These are phyloP conservation scores for Exophiala phaeomuriformis DNA, from an alignment of 2,329 filamentous ascomycete genomes.

Conservation along the genomic window DNA sequence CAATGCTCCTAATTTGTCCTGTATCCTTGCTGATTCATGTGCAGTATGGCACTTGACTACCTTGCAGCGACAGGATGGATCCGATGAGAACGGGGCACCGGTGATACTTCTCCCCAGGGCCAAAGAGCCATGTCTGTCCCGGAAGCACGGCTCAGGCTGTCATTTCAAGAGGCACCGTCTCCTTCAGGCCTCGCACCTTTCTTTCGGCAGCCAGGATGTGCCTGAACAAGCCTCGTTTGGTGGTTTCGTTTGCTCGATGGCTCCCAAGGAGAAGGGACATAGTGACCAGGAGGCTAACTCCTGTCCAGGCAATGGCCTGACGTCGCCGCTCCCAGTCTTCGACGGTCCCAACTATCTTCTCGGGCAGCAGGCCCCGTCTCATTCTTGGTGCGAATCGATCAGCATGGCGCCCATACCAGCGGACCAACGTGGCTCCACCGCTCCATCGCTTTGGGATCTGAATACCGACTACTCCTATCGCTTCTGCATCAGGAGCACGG, in stretches of 20 bases:
- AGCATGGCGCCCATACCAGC: not conserved
- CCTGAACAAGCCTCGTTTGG: not conserved
- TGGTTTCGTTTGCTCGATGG: not conserved
- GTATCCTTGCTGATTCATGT: not conserved
- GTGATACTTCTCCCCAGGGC: too few species aligned
- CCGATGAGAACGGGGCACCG: not conserved
- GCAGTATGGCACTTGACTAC: not conserved
- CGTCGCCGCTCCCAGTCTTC: too few species aligned
- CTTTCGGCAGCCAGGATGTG: not conserved
- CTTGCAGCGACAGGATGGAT: not conserved
- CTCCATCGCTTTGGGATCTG: not conserved
- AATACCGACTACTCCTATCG: not conserved
- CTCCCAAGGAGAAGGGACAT: not conserved
- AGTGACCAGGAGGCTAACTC: not conserved
- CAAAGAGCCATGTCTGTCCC: not conserved
- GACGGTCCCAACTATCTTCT: not conserved
- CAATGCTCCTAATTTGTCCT: not conserved
- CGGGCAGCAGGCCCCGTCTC: not conserved
- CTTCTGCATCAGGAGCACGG: not conserved
- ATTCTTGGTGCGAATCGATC: not conserved
- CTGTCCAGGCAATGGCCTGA: not conserved
- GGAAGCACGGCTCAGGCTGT: not conserved
- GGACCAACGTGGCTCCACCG: not conserved
- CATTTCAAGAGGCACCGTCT: not conserved
- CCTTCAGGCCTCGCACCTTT: not conserved